Evolutionary conservation across 1,284 basidiomycete genomes (phyloP), one percentile per base, ranked within the genome.

Genomic region (Taiwanofungus camphoratus): DNA sequence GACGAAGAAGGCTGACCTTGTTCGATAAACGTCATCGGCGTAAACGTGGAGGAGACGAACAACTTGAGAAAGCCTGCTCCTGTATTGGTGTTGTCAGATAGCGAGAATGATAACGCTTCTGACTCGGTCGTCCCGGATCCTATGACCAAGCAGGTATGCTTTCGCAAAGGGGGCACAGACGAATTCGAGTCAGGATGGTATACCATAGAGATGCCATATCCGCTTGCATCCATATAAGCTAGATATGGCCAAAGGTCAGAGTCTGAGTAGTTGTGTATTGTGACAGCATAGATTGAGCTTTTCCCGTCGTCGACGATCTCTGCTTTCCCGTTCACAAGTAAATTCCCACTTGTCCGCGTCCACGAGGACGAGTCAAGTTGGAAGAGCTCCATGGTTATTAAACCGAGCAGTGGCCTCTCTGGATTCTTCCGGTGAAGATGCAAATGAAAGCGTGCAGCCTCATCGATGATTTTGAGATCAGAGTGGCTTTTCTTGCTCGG

Each of bases 201-300:
- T 23, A 70, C 50, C 50, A 71, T 58, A 50, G 63, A 62, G 49
- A 74, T 70, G 44, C 61, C 62, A 44, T 73, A 64, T n/a, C 69
- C 67, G 36, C 63, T 65, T 4, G 64, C 59, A 46, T 73, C 68
- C 65, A 74, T 71, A 55, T 67, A 71, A 3, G 70, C 70, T 31
- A 73, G 62, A 48, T 67, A 70, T 16, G 73, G 67, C 64, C 69
- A 74, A 32, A 75, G 63, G 49, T 70, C 68, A 39, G 49, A 51
- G 50, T 66, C 61, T 6, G 70, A 61, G 40, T 61, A 50, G 44
- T 74, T 74, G 49, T 61, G 60, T 24, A 74, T 48, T 26, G 65
- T 58, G 42, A 73, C 57, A 13, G 59, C 55, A 45, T 71, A 73
- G 20, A 64, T 56, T 30, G 62, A 49, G 26, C 55, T 52, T 46